Base-by-base conservation (phyloP, 805 yeast genomes). In the Pichia phayaonensis region DNA sequence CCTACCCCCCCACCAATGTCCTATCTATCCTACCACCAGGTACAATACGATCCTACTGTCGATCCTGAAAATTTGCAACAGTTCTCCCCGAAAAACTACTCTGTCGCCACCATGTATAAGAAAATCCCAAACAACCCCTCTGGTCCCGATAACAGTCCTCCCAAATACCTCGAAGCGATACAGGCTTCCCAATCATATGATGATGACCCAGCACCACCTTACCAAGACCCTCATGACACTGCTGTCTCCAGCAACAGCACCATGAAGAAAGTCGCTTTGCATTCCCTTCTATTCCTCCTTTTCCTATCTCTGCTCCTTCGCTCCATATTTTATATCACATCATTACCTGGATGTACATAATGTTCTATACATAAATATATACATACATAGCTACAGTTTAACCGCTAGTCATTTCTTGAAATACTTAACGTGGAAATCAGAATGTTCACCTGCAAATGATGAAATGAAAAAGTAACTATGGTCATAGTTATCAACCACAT, bases 391-490 rank as follows among this genome's bases (percentile, higher is more conserved):
- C 6, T 41, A 24, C 10, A 24, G 1, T 11, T 41, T 41, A 24
- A n/a, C 18, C 3, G 13, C 38, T 51, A 44, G 61, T 31, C 47
- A 67, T 56, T 21, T 69, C 12, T 44, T 70, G 34, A 67, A 55
- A 42, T 60, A 60, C 50, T 84, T 83, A 11, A 95, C 95, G 61
- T 94, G 97, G 66, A 84, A 92, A 53, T 77, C 80, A 38, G 96
- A 87, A 66, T 94, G 98, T 36, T 81, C 86, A 50, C 78, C 84
- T 13, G 84, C 84, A 67, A 90, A 90, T 0, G 87, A 69, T 47
- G 90, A 76, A 50, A 92, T 76, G 65, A 90, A 92, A 68, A 78
- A 94, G 72, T 90, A 92, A 45, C 90, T 84, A 64, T 92, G 99
- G 62, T 94, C 97, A 62, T 81, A 92, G 4, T 90, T 96, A 1